phyloP scores from a whole-genome alignment of 2,329 filamentous ascomycete species.

The Aspergillus chevalieri region DNA sequence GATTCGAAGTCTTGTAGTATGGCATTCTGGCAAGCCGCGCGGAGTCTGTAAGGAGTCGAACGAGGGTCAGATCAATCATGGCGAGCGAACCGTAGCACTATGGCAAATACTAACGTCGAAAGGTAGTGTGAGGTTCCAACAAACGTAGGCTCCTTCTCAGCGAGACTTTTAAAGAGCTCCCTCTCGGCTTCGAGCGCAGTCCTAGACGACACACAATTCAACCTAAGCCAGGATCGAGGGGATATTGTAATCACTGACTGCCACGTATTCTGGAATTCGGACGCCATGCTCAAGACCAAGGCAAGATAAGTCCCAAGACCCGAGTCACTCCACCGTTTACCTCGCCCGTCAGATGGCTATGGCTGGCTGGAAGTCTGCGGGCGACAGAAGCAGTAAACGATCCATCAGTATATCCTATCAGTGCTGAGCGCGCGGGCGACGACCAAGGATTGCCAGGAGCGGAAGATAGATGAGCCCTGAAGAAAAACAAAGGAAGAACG shows the following conservation, averaged over 20 bases:
- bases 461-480: neutral
- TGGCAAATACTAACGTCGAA: conserved; percentile 28
- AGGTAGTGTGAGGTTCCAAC: conserved; percentile 44
- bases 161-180: conserved; percentile 44
- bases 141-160: conserved; percentile 45
- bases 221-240: neutral
- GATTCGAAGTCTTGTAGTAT: conserved; percentile 59
- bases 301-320: conserved; percentile 6
- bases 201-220: conserved; percentile 19
- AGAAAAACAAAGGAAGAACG: neutral
- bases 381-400: conserved; percentile 44
- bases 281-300: conserved; percentile 35
- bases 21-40: conserved; percentile 63
- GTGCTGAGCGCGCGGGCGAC: neutral
- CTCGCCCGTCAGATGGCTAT: conserved; percentile 54
- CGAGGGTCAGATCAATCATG: conserved; percentile 2
- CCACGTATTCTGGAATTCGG: conserved; percentile 46
- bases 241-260: conserved; percentile 38
- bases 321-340: conserved; percentile 47
- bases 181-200: conserved; percentile 42
- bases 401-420: conserved; percentile 44
- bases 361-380: conserved; percentile 46
- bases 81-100: conserved; percentile 1
- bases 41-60: conserved; percentile 49
- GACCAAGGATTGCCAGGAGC: neutral